Percentiles rank a stretch among this genome's conserved stretches.
Evolutionary conservation across 2,329 filamentous ascomycete species (phyloP).

Genomic region (Talaromyces sp.): DNA sequence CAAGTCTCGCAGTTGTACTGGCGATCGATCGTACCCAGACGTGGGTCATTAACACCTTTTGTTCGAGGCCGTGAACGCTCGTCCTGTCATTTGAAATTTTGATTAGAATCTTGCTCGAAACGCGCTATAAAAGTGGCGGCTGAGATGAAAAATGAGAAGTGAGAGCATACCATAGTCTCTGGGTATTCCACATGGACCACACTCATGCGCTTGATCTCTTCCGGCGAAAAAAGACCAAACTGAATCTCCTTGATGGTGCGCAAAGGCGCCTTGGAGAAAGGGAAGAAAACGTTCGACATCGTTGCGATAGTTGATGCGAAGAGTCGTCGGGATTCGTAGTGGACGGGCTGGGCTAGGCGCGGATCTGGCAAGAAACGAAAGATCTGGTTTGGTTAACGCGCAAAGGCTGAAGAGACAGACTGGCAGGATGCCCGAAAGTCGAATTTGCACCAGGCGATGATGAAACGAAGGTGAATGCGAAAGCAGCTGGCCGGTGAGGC

Average conservation of each 20-base stretch:
- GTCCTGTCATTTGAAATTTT: slow-evolving; percentile 64
- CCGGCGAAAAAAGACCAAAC: slow-evolving; percentile 94
- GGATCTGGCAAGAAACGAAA: slow-evolving; percentile 18
- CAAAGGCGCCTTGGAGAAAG: slow-evolving; percentile 91
- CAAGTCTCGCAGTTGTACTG: slow-evolving; percentile 96
- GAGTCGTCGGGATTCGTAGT: slow-evolving; percentile 14
- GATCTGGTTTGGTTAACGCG: slow-evolving; percentile 19
- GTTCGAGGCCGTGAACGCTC: slow-evolving; percentile 86
- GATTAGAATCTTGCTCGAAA: slow-evolving; percentile 7
- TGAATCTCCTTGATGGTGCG: slow-evolving; percentile 99
- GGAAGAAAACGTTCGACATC: slow-evolving; percentile 92
- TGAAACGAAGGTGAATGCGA: slow-evolving; percentile 34
- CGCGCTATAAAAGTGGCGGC: not conserved
- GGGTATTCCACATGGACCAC: slow-evolving; percentile 94
- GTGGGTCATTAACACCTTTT: slow-evolving; percentile 90
- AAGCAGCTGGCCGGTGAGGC: slow-evolving; percentile 47
- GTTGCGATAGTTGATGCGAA: slow-evolving; percentile 47
- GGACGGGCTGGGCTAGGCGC: slow-evolving; percentile 11
- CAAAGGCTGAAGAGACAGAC: slow-evolving; percentile 21
- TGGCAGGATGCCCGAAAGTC: slow-evolving; percentile 12
- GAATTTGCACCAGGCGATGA: slow-evolving; percentile 29
- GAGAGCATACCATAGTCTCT: slow-evolving; percentile 80
- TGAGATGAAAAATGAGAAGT: slow-evolving; percentile 2
- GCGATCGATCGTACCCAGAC: slow-evolving; percentile 93
- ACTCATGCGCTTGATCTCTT: slow-evolving; percentile 99